These are phyloP conservation scores for Suaeda aralocaspica DNA, from an alignment of 148 eudicot species.

Conservation along the genomic window DNA sequence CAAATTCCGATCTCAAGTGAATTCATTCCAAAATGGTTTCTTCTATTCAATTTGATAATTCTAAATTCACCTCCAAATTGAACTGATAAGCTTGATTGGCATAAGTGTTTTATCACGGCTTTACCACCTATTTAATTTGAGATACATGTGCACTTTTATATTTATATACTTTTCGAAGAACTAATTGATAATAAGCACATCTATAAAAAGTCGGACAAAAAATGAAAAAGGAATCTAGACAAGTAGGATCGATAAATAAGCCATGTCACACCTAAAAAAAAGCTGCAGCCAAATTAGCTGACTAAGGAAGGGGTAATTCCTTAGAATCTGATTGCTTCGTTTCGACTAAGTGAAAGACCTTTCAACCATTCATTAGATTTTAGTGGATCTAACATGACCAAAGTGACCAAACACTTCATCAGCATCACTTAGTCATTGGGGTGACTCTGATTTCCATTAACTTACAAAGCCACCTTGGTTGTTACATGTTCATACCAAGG, in stretches of 20 bases:
- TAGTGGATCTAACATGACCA: slow-evolving; percentile 45
- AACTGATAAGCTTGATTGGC: too few species aligned
- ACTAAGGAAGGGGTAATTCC: slow-evolving; percentile 21
- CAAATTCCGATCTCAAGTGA: too few species aligned
- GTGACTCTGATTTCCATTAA: slow-evolving; percentile 47
- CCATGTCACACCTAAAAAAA: slow-evolving; percentile 30
- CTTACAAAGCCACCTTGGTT: slow-evolving; percentile 30
- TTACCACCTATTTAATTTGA: too few species aligned
- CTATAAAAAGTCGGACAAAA: not conserved
- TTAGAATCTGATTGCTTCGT: slow-evolving; percentile 32
- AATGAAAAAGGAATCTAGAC: slow-evolving; percentile 29
- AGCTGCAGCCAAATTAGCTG: slow-evolving; percentile 40
- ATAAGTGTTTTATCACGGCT: too few species aligned
- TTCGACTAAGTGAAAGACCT: slow-evolving; percentile 15
- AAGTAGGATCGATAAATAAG: slow-evolving; percentile 30
- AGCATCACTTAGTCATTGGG: slow-evolving; percentile 33
- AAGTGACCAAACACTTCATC: slow-evolving; percentile 38
- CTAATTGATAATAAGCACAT: too few species aligned
- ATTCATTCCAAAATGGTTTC: too few species aligned
- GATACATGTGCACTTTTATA: too few species aligned
- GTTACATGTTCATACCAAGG: slow-evolving; percentile 10
- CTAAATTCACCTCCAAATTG: too few species aligned
- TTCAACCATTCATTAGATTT: slow-evolving; percentile 15
- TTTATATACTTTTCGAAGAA: too few species aligned
- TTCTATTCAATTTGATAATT: too few species aligned